phyloP scores from a whole-genome alignment of 2,329 filamentous ascomycete species.

The Ophiocordyceps camponoti-leonardi region DNA sequence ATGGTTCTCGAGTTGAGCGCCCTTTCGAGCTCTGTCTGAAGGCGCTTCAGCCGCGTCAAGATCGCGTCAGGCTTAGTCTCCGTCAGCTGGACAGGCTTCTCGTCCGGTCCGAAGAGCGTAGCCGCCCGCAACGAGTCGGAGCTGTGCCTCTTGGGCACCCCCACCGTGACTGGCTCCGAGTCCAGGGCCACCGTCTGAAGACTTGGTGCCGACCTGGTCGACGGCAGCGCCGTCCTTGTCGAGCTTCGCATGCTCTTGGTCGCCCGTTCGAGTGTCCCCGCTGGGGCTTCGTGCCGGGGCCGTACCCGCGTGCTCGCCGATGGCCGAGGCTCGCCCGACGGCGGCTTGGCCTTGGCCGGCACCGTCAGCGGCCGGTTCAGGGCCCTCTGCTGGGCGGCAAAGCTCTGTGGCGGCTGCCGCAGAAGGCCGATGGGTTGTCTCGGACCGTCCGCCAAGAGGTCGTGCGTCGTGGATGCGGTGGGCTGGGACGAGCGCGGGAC shows the following conservation, averaged over 20 bases:
- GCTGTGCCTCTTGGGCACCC: constrained; percentile 10
- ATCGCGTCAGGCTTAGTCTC: constrained; percentile 41
- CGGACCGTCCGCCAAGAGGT: constrained; percentile 16
- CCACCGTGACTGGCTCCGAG: constrained; percentile 9
- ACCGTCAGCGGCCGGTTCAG: constrained; percentile 23
- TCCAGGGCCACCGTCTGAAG: constrained; percentile 10
- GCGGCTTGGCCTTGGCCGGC: constrained; percentile 10
- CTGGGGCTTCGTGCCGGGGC: constrained; percentile 11
- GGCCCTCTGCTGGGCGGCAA: constrained; percentile 47
- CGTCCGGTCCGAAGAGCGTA: constrained; percentile 38
- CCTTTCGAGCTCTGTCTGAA: constrained; percentile 44
- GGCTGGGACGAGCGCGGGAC: constrained; percentile 9
- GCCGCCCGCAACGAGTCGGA: constrained; percentile 18
- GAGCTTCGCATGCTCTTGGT: constrained; percentile 12
- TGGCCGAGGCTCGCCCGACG: not conserved
- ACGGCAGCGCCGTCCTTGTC: constrained; percentile 10
- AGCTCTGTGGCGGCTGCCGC: constrained; percentile 42
- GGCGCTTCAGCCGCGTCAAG: constrained; percentile 32
- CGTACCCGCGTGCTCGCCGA: constrained; percentile 7
- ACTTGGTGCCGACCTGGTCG: constrained; percentile 10
- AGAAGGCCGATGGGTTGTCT: constrained; percentile 25
- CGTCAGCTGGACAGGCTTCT: constrained; percentile 30
- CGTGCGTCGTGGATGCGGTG: constrained; percentile 10
- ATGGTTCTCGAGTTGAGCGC: constrained; percentile 46
- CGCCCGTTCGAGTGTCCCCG: constrained; percentile 6